phyloP scores from a whole-genome alignment of 1,139 yeast genomes.

The Lodderomyces jiufengensis region DNA sequence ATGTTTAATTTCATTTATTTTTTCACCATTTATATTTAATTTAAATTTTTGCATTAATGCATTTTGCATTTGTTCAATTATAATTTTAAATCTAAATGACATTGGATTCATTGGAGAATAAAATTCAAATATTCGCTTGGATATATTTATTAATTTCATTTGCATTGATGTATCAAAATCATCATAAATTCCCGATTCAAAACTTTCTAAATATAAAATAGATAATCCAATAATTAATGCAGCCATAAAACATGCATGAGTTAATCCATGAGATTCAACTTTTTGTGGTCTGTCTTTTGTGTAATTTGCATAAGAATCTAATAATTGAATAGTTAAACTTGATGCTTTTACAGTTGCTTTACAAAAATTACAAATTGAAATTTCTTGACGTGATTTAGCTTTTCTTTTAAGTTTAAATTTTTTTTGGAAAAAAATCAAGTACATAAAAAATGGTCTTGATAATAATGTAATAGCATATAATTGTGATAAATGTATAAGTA shows the following conservation, averaged over 20 bases:
- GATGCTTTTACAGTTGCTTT: slow-evolving; percentile 17
- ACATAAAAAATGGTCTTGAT: slow-evolving; percentile 45
- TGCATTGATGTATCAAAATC: slow-evolving; percentile 8
- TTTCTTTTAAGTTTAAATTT: slow-evolving; percentile 6
- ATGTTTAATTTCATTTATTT: not conserved
- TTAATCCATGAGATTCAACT: slow-evolving; percentile 14
- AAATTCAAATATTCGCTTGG: slow-evolving; percentile 12
- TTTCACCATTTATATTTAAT: slow-evolving; percentile 11
- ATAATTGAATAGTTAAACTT: slow-evolving; percentile 15
- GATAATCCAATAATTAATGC: slow-evolving; percentile 13
- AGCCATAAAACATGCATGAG: slow-evolving; percentile 15
- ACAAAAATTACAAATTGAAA: slow-evolving; percentile 15
- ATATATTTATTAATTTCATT: slow-evolving; percentile 13
- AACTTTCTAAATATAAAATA: slow-evolving; percentile 12
- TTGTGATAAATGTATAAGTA: slow-evolving; percentile 36
- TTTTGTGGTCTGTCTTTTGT: slow-evolving; percentile 11
- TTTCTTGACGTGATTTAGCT: slow-evolving; percentile 12
- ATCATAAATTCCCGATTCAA: slow-evolving; percentile 10
- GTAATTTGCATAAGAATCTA: slow-evolving; percentile 14
- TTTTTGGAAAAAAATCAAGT: slow-evolving; percentile 9
- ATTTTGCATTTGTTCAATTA: slow-evolving; percentile 12
- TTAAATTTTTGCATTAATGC: slow-evolving; percentile 12
- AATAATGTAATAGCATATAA: slow-evolving; percentile 37
- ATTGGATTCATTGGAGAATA: slow-evolving; percentile 12
- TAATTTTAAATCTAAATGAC: slow-evolving; percentile 11